Conservation (phyloP, 495 filamentous ascomycete species). For the Penicillium taxi region DNA sequence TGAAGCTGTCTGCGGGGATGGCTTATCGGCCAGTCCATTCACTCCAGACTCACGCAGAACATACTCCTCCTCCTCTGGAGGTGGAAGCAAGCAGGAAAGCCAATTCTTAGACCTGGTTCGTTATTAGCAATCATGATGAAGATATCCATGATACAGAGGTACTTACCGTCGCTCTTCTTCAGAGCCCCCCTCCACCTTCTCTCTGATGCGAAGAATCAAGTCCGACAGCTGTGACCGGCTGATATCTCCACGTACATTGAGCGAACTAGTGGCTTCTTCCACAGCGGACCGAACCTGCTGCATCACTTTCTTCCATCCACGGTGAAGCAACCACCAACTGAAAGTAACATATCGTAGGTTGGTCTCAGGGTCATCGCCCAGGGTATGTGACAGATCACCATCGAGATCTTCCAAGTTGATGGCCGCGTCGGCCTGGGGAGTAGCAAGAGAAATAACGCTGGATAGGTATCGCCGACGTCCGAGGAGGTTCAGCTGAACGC, state of each 20-base stretch:
- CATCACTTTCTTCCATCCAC: constrained; percentile 77
- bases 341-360: constrained; percentile 92
- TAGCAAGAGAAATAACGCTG: constrained; percentile 82
- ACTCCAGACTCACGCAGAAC: constrained; percentile 82
- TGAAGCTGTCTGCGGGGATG: constrained; percentile 37
- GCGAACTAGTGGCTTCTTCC: constrained; percentile 71
- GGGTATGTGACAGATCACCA: constrained; percentile 68
- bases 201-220: constrained; percentile 69
- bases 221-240: constrained; percentile 68
- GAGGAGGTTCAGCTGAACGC: constrained; percentile 94
- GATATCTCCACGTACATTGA: constrained; percentile 84
- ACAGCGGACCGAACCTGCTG: constrained; percentile 71
- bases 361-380: constrained; percentile 87
- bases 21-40: constrained; percentile 42
- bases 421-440: constrained; percentile 48
- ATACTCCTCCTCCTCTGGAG: constrained; percentile 62
- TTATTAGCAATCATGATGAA: constrained; percentile 1
- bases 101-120: constrained; percentile 48
- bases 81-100: constrained; percentile 79
- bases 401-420: constrained; percentile 88
- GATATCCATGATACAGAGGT: not conserved
- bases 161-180: constrained; percentile 56
- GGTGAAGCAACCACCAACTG: constrained; percentile 95
- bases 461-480: constrained; percentile 92
- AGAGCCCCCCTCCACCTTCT: constrained; percentile 70